A percentile compares a stretch with the other conserved stretches of the same genome.
Evolutionary conservation across 148 eudicot species (phyloP).

Genomic region (Chenopodium formosanum): DNA sequence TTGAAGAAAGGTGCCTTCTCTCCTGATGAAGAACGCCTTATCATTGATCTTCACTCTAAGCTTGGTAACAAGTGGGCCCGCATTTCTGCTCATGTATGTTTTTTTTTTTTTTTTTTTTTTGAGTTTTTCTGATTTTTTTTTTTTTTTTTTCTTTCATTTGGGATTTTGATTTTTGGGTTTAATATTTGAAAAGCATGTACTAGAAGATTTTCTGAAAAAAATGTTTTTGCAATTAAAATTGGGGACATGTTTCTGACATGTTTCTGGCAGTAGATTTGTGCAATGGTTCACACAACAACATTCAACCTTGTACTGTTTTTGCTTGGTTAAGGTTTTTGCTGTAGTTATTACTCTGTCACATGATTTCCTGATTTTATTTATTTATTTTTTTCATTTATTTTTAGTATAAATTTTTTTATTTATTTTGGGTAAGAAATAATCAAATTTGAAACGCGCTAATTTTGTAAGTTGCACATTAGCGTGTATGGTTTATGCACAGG

Average conservation of each 20-base stretch:
- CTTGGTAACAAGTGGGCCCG: constrained; percentile 97
- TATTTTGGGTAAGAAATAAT: not conserved
- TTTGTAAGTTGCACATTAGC: too few relatives aligned
- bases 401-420: too few relatives aligned
- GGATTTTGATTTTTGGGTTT: too few relatives aligned
- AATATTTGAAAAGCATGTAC: not conserved
- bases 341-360: not conserved
- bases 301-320: constrained; percentile 1
- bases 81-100: constrained; percentile 70
- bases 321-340: constrained; percentile 11
- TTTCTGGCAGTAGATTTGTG: not conserved
- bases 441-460: too few relatives aligned
- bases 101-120: too few relatives aligned
- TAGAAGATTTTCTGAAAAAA: not conserved
- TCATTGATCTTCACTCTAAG: constrained; percentile 72
- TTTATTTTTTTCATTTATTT: not conserved
- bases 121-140: too few relatives aligned
- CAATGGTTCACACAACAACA: not conserved
- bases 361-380: not conserved
- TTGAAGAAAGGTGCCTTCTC: constrained; percentile 80
- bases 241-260: constrained; percentile 8
- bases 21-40: constrained; percentile 63
- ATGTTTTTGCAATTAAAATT: not conserved
- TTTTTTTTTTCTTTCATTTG: too few relatives aligned
- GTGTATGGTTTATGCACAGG: too few relatives aligned